Evolutionary conservation across 495 filamentous ascomycete species (phyloP).

Genomic region (Penicillium lividum): DNA sequence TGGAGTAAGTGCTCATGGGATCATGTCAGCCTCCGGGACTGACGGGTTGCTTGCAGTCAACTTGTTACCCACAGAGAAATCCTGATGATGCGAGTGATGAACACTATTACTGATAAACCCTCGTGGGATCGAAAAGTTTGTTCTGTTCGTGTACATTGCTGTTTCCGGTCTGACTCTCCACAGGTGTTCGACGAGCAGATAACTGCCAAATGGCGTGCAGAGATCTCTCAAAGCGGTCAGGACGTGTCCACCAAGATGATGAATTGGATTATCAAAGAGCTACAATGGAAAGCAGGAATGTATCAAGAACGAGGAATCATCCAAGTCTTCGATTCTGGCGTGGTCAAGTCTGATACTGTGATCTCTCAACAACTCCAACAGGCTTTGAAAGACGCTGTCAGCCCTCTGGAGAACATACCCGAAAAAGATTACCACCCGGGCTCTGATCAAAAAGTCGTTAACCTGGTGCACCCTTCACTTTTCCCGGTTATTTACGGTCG

Average conservation of each 20-base stretch:
- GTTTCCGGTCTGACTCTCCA: not conserved
- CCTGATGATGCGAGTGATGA: constrained; percentile 37
- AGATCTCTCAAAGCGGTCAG: constrained; percentile 25
- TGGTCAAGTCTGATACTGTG: constrained; percentile 42
- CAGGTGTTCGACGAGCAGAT: constrained; percentile 48
- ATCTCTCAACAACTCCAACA: constrained; percentile 28
- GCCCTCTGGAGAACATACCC: constrained; percentile 45
- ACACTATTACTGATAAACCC: constrained; percentile 44
- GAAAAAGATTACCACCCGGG: constrained; percentile 59
- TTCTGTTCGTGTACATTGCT: not conserved
- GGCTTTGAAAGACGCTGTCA: constrained; percentile 23
- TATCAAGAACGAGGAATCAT: constrained; percentile 34
- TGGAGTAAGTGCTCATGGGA: not conserved
- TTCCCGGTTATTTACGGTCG: constrained; percentile 59
- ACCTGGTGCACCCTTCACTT: constrained; percentile 63
- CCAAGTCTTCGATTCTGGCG: constrained; percentile 28
- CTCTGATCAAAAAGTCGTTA: constrained; percentile 54
- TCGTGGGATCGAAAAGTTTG: constrained; percentile 52
- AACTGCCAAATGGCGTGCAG: constrained; percentile 37
- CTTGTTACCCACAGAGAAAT: constrained; percentile 8
- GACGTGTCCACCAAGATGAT: constrained; percentile 50
- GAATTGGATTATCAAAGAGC: constrained; percentile 51
- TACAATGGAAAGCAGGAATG: constrained; percentile 44
- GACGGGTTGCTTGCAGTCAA: not conserved
- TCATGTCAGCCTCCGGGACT: not conserved